Base-by-base conservation (phyloP, 495 filamentous ascomycete species). In the Lophiostoma macrostomum region DNA sequence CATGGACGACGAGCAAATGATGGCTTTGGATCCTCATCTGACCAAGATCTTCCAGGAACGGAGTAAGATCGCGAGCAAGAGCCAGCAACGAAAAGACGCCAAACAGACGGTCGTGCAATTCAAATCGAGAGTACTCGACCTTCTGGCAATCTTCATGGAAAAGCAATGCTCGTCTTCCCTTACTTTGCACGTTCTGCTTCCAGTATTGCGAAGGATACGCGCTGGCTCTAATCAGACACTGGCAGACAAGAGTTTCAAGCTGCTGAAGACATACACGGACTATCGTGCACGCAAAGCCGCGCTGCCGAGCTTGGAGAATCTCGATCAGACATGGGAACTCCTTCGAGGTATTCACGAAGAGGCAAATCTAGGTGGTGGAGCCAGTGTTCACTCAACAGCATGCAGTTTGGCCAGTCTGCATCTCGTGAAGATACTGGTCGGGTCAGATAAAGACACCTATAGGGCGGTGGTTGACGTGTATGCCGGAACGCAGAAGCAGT, bases 1-100 rank as follows among this genome's bases (percentile, higher is more conserved):
- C 66, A 83, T 83, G 38, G 83, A 88, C 47, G 93, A 97, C 71
- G 89, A 90, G 32, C 87, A 95, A 63, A 98, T 98, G 93, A 84
- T 95, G 71, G 83, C 82, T 11, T 72, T 97, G 25, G 93, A 98
- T 66, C 77, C 77, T 14, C 82, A 87, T 56, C 79, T 98, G 14
- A 78, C 81, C 45, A 84, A 86, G 50, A 85, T 96, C 40, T 96
- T 97, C 76, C 76, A 80, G 49, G 84, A 91, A 50, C 80, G 83
- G 36, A 83, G 78, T 58, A 73, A 70, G 51, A 68, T 64, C 10
- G 73, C 70, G 1, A 76, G 74, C 64, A 85, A 87, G 67, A 88
- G 88, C 68, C 81, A 87, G 64, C 86, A 93, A 64, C 84, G 84
- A 51, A 88, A 86, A 65, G 85, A 88, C 51, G 88, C 93, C 37